Base-by-base conservation (phyloP, 2,329 filamentous ascomycete species). In the Arthrobotrys sinensis region DNA sequence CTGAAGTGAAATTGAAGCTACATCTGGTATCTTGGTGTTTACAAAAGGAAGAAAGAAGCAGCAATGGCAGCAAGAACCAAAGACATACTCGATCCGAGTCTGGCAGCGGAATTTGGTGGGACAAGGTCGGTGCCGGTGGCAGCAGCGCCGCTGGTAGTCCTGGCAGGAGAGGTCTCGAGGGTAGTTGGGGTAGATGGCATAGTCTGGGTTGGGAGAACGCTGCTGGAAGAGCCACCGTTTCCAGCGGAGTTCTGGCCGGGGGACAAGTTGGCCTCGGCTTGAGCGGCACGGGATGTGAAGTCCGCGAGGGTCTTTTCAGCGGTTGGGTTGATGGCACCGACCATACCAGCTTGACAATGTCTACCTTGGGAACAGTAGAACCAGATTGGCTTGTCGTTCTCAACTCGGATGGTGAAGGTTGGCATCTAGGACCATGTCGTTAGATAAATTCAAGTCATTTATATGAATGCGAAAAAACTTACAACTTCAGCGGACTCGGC, bases 331-430 rank as follows among this genome's bases (percentile, higher is more conserved):
- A 94, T 90, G 36, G 92, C 91, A 86, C 92, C 91, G 72, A 88
- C 87, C 91, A 94, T 94, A 79, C 91, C 91, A 57, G 83, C 85
- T 84, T 93, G 89, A 85, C 92, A 96, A 85, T 96, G 93, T 82
- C 87, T 89, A 53, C 83, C 90, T 84, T 93, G 91, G 34, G 89
- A 90, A 85, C 92, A 95, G 87, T 91, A 95, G 80, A 92, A 85
- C 92, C 93, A 96, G 80, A 94, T 86, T 34, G 93, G 92, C 69
- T 88, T 91, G 52, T 87, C 89, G 84, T 90, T 87, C 82, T 90
- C 91, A 84, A 96, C 86, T 83, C 87, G 87, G 82, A 95, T 86
- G 75, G 91, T 93, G 85, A 90, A 96, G 67, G 90, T 90, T 55
- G 79, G 64, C 38, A 81, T 71, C 73, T 77, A 21, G 24, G 12